Evolutionary conservation across 345 rosid genomes (phyloP).

Genomic region (Turnera subulata): DNA sequence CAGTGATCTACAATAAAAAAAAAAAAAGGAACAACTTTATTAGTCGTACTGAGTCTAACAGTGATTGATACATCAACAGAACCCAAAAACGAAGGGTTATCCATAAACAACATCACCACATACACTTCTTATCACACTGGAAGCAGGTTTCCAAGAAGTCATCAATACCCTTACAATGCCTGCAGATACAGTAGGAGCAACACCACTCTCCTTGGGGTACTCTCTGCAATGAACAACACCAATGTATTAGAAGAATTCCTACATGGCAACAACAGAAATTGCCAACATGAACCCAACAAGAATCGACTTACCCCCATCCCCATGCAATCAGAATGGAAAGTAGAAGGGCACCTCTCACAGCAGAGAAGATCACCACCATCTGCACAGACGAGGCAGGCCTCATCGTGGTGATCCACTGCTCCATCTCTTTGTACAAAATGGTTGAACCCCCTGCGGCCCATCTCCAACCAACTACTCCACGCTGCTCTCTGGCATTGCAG

Average conservation of each 20-base stretch:
- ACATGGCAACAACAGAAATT: background rate
- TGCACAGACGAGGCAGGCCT: constrained; percentile 25
- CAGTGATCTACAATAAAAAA: constrained; percentile 15
- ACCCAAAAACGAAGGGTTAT: too few species aligned
- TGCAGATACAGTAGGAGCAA: constrained; percentile 26
- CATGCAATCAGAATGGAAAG: constrained; percentile 20
- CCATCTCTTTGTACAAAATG: background rate
- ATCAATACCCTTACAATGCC: background rate
- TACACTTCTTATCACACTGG: constrained; percentile 24
- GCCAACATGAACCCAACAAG: background rate
- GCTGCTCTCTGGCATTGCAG: background rate
- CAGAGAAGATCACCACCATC: constrained; percentile 35
- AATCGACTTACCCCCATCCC: constrained; percentile 17
- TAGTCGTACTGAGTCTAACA: background rate
- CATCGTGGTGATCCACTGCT: constrained; percentile 13
- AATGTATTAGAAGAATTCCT: background rate
- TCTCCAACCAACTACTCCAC: background rate
- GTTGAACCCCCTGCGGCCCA: background rate
- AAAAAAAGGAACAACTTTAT: background rate
- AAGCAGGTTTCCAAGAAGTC: background rate
- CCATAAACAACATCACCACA: background rate
- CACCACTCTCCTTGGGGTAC: constrained; percentile 24
- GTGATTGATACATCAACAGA: background rate
- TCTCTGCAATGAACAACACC: constrained; percentile 9
- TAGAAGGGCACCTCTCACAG: constrained; percentile 28